Evolutionary conservation across 495 filamentous ascomycete genomes (phyloP).

Genomic region (Aspergillus nidulans): DNA sequence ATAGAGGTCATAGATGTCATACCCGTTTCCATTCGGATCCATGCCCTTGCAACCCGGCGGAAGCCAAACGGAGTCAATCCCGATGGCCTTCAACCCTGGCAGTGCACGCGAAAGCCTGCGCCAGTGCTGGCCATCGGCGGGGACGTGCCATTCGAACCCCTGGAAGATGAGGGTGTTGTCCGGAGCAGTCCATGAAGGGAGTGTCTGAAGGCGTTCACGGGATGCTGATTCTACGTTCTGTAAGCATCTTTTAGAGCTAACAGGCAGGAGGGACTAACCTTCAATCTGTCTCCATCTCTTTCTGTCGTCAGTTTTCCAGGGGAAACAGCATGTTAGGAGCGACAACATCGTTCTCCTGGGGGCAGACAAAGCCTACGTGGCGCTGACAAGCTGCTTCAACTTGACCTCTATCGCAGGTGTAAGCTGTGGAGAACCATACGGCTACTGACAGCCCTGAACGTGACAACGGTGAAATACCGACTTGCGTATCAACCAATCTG

Average conservation of each 20-base stretch:
- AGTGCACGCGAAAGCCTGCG: constrained; percentile 50
- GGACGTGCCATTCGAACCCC: constrained; percentile 71
- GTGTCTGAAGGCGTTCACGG: constrained; percentile 16
- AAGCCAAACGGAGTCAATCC: constrained; percentile 63
- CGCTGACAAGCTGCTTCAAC: too few species aligned
- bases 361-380: too few species aligned
- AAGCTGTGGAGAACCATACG: too few species aligned
- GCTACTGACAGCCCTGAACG: too few species aligned
- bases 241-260: not conserved
- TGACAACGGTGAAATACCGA: too few species aligned
- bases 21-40: constrained; percentile 59
- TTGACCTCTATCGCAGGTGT: too few species aligned
- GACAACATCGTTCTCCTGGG: not conserved
- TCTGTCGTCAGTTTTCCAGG: not conserved
- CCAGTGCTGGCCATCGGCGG: constrained; percentile 60
- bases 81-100: constrained; percentile 51
- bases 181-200: constrained; percentile 25
- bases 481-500: too few species aligned
- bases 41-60: constrained; percentile 70
- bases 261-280: constrained; percentile 6
- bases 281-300: constrained; percentile 13
- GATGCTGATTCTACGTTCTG: not conserved
- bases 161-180: constrained; percentile 62
- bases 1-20: constrained; percentile 72
- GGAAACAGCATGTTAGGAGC: not conserved